Percentiles rank a stretch among this genome's conserved stretches.
Conservation (phyloP, 371 early-diverging fungal species). For the Mucor plumbeus region DNA sequence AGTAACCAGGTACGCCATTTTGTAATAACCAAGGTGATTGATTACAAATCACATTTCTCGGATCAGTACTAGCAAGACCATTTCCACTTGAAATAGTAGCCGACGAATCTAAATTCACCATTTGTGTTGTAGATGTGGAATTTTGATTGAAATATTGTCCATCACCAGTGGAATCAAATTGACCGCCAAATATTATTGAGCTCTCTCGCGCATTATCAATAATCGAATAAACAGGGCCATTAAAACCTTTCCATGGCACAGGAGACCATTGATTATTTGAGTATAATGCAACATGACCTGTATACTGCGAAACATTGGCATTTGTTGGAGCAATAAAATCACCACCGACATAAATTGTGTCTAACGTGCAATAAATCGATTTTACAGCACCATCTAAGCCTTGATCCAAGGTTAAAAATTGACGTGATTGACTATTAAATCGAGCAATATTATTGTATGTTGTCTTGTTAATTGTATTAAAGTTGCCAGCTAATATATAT, state of each 20-base stretch:
- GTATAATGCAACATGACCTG: slow-evolving; percentile 58
- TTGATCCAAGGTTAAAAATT: slow-evolving; percentile 53
- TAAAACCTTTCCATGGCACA: slow-evolving; percentile 60
- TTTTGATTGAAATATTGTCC: slow-evolving; percentile 42
- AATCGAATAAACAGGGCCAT: slow-evolving; percentile 55
- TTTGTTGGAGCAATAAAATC: slow-evolving; percentile 43
- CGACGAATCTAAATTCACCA: slow-evolving; percentile 37
- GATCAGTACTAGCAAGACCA: slow-evolving; percentile 34
- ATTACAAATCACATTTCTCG: slow-evolving; percentile 41
- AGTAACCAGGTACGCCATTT: slow-evolving; percentile 74
- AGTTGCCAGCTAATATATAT: slow-evolving; percentile 43
- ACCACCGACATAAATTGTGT: slow-evolving; percentile 62
- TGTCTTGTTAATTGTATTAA: slow-evolving; percentile 36
- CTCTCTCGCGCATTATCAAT: slow-evolving; percentile 22
- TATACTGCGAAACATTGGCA: slow-evolving; percentile 35
- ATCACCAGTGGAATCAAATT: slow-evolving; percentile 49
- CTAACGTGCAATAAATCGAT: slow-evolving; percentile 56
- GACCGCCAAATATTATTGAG: slow-evolving; percentile 51
- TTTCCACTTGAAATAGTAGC: slow-evolving; percentile 54
- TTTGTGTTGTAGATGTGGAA: slow-evolving; percentile 27
- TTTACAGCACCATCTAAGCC: slow-evolving; percentile 75
- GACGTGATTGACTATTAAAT: slow-evolving; percentile 49
- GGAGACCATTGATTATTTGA: slow-evolving; percentile 50
- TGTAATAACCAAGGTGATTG: slow-evolving; percentile 65
- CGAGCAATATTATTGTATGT: slow-evolving; percentile 57